Evolutionary conservation across 1,139 yeast genomes (phyloP).

Genomic region (Arxiozyma heterogenica): DNA sequence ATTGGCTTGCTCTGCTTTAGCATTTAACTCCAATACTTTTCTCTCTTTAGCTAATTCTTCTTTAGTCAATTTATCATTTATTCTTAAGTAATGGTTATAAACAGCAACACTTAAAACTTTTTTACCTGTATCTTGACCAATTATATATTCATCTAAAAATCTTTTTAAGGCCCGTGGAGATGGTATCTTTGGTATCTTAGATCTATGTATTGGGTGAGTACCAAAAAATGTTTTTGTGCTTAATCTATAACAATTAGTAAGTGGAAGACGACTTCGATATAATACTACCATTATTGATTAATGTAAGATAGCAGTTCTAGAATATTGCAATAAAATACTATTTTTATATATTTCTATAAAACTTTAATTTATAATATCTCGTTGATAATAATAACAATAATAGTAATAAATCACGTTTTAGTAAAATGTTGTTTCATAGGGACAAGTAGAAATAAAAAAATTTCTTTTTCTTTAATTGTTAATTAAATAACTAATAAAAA

Average conservation of each 20-base stretch:
- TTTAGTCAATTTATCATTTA: constrained; percentile 33
- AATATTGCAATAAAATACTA: not conserved
- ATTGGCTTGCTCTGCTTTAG: constrained; percentile 9
- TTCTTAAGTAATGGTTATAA: constrained; percentile 42
- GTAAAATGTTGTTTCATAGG: no score
- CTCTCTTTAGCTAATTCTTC: constrained; percentile 16
- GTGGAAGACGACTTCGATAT: not conserved
- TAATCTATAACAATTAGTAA: not conserved
- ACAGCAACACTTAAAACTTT: constrained; percentile 49
- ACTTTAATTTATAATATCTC: no score
- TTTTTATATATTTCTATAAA: no score
- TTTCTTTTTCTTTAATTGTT: not conserved
- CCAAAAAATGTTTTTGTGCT: not conserved
- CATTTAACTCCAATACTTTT: constrained; percentile 9
- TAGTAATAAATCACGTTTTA: not conserved
- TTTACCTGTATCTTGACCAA: constrained; percentile 46
- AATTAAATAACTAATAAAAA: no score
- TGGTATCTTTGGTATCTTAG: constrained; percentile 26
- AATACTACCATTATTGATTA: no score
- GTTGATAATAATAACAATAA: not conserved
- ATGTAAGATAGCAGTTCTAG: not conserved
- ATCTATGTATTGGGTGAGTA: not conserved
- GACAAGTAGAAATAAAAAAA: no score
- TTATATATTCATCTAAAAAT: constrained; percentile 40
- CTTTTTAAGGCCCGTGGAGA: constrained; percentile 38